phyloP scores from a whole-genome alignment of 2,329 filamentous ascomycete species.

The Ceratocystis eucalypticola region DNA sequence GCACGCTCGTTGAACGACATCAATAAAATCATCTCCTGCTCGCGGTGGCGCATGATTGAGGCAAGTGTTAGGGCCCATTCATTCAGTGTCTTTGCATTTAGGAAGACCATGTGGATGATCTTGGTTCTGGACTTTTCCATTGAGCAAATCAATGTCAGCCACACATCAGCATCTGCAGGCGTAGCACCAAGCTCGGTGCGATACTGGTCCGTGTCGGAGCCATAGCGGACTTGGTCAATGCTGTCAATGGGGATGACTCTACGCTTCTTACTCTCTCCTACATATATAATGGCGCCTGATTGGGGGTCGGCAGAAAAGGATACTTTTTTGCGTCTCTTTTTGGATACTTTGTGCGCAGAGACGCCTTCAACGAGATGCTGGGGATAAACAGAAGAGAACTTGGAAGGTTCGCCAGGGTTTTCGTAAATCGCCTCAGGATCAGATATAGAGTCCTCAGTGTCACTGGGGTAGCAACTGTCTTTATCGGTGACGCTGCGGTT shows the following conservation, averaged over 20 bases:
- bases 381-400: slow-evolving; percentile 57
- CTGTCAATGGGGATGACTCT: slow-evolving; percentile 93
- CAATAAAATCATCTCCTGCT: slow-evolving; percentile 79
- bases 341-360: slow-evolving; percentile 67
- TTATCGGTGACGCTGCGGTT: slow-evolving; percentile 42
- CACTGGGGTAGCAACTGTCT: slow-evolving; percentile 35
- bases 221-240: slow-evolving; percentile 77
- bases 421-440: slow-evolving; percentile 31
- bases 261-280: slow-evolving; percentile 37
- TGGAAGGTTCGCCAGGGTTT: background rate
- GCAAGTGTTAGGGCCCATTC: slow-evolving; percentile 78
- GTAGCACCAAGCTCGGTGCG: slow-evolving; percentile 67
- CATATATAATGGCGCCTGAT: slow-evolving; percentile 64
- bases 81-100: slow-evolving; percentile 54
- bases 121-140: slow-evolving; percentile 58
- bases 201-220: slow-evolving; percentile 75
- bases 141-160: slow-evolving; percentile 87
- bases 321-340: slow-evolving; percentile 64
- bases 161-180: slow-evolving; percentile 53
- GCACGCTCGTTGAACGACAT: slow-evolving; percentile 75
- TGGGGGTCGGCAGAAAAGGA: slow-evolving; percentile 62
- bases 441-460: slow-evolving; percentile 35
- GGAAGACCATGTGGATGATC: slow-evolving; percentile 75
- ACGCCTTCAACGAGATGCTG: slow-evolving; percentile 66
- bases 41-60: slow-evolving; percentile 69